A percentile compares a stretch with the other conserved stretches of the same genome.
phyloP scores from a whole-genome alignment of 805 yeast genomes.

The Pichia heedii region DNA sequence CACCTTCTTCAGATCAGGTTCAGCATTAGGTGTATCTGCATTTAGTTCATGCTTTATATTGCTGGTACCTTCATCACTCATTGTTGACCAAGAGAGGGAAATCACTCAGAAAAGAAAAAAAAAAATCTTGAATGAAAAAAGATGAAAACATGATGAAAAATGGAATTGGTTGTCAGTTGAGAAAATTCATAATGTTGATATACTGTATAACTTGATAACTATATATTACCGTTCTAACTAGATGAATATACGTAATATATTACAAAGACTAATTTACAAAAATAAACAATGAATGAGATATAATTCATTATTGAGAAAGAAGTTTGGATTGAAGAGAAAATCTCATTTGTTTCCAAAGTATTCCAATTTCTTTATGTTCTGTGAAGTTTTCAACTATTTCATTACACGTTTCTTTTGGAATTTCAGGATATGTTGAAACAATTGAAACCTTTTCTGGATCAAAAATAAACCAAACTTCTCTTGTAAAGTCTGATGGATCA shows the following conservation, averaged over 20 bases:
- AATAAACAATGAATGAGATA: neutral
- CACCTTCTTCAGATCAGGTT: neutral
- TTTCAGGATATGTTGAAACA: constrained; percentile 27
- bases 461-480: constrained; percentile 36
- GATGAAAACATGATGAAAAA: no score
- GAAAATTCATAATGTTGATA: no score
- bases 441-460: constrained; percentile 31
- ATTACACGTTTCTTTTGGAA: neutral
- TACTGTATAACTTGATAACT: no score
- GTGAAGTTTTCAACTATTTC: constrained; percentile 10
- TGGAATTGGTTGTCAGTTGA: no score
- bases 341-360: constrained; percentile 28
- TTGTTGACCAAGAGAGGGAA: no score
- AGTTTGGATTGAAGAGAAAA: constrained; percentile 13
- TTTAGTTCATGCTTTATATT: neutral
- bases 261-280: neutral
- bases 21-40: neutral
- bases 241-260: neutral
- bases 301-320: neutral
- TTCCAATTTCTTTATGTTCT: constrained; percentile 25
- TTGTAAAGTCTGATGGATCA: constrained; percentile 36
- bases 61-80: neutral
- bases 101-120: no score
- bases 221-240: no score
- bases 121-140: no score